Evolutionary conservation across 208 protist species (phyloP), one percentile per base, ranked within the genome.

Genomic region (Tritrichomonas musculus): DNA sequence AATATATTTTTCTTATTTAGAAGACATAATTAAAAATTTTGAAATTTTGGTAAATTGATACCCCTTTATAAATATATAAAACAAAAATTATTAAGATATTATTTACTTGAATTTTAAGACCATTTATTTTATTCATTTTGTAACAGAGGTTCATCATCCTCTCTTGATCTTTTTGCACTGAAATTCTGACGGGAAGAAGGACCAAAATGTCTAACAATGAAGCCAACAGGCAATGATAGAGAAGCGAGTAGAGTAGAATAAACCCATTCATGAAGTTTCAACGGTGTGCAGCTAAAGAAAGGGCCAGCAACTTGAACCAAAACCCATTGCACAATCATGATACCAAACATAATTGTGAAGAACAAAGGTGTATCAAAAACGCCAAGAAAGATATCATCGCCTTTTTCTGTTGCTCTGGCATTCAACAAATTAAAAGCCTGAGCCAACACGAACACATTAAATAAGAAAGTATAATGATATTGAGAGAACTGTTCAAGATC

Each of bases 351-450:
- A 13, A 84, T 84, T 5, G 0, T 27, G 20, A 84, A 47, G 41
- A 84, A 84, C 44, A 84, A 53, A 53, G n/a, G n/a, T n/a, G 33
- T 30, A 69, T 69, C 64, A n/a, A 49, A 84, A 33, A 44, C 36
- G 30, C 73, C 73, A 13, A 25, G 3, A 11, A 84, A 53, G 0
- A 44, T n/a, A 13, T 11, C 20, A 84, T 84, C 73, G 14, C 14
- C 36, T 84, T 11, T 5, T 53, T 84, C 73, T 53, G 73, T 44
- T 20, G 73, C 73, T 53, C 73, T 49, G 4, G n/a, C 27, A 30
- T 84, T 84, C 1, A 84, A 53, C 11, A 84, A n/a, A 53, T 84
- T 84, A 53, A 84, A 84, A 33, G 44, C 73, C 30, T 84, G 73
- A 5, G 41, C 49, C 3, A 84, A 20, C 9, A 84, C 36, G 30